A percentile compares a stretch with the other conserved stretches of the same genome.
These are phyloP conservation scores for Kodamaea kakaduensis DNA, from an alignment of 805 yeast genomes.

Conservation along the genomic window DNA sequence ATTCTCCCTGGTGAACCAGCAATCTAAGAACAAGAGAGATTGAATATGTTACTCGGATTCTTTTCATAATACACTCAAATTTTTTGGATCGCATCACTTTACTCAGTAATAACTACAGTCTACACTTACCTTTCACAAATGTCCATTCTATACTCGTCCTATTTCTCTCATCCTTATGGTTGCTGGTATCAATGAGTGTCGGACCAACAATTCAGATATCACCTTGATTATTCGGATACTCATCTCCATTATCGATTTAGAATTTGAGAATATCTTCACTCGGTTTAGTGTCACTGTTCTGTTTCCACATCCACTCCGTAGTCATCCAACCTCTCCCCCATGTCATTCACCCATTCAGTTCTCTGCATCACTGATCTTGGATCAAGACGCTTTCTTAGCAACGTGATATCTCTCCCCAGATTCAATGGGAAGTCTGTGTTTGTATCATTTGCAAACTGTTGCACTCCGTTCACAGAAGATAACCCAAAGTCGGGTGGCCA, in stretches of 20 bases:
- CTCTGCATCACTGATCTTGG: slow-evolving; percentile 36
- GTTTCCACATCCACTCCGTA: slow-evolving; percentile 83
- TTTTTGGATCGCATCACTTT: too few species aligned
- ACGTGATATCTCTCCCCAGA: slow-evolving; percentile 14
- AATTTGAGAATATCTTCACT: not conserved
- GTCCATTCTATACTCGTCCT: too few species aligned
- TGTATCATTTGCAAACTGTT: slow-evolving; percentile 6
- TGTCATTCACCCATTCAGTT: slow-evolving; percentile 63
- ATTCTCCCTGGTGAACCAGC: too few species aligned
- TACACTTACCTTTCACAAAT: too few species aligned
- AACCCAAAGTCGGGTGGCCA: slow-evolving; percentile 91
- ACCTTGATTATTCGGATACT: too few species aligned
- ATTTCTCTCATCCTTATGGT: too few species aligned
- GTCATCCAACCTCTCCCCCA: slow-evolving; percentile 82
- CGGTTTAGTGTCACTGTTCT: slow-evolving; percentile 28
- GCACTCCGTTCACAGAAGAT: slow-evolving; percentile 29
- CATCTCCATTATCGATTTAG: not conserved
- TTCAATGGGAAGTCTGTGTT: slow-evolving; percentile 9
- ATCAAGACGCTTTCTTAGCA: slow-evolving; percentile 32
- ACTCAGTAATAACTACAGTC: too few species aligned
- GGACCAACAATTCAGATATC: too few species aligned
- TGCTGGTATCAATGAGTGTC: too few species aligned
- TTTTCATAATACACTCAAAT: too few species aligned
- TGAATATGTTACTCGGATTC: too few species aligned
- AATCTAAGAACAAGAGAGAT: too few species aligned